Evolutionary conservation across 306 rosid species (phyloP), one percentile per base, ranked within the genome.

Genomic region (Vigna radiata): DNA sequence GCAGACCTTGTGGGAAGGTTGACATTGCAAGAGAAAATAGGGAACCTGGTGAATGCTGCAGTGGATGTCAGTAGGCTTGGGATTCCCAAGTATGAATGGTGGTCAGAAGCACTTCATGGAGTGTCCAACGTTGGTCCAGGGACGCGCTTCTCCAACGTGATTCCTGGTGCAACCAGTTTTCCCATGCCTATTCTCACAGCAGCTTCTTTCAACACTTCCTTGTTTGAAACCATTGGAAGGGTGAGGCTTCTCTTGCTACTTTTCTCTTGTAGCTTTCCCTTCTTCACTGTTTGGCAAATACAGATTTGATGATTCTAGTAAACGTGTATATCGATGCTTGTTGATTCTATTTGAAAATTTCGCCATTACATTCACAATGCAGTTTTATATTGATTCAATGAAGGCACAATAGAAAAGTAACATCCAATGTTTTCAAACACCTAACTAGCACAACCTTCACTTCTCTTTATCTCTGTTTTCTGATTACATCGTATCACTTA

Each of bases 141-240:
- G 18, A 80, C 87, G 0, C 23, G 8, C 5, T 86, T 86, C 65
- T 68, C 86, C 9, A 54, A 27, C 14, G 78, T 80, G 9, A 60
- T 86, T 0, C 85, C 89, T 13, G 83, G 77, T 13, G 80, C 89
- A 29, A 83, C 87, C 1, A 86, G 89, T 33, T 86, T 86, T 56
- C 89, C 89, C 3, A 76, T 80, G 86, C 85, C 85, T n/a, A 86
- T 86, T 77, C 83, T 73, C 54, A 77, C 31, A 37, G 87, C 89
- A 0, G 89, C 89, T 62, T 79, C 89, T 61, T 86, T 86, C 76
- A 86, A 86, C 47, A 13, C 81, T 46, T 68, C 87, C 3, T 73
- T 86, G 69, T 86, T 92, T 77, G 77, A 89, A 82, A 86, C 91
- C 89, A 92, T 92, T 75, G 99, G 99, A 83, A 89, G 83, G 97